Conservation (phyloP, 345 rosid species). For the Erysimum cheiranthoides region DNA sequence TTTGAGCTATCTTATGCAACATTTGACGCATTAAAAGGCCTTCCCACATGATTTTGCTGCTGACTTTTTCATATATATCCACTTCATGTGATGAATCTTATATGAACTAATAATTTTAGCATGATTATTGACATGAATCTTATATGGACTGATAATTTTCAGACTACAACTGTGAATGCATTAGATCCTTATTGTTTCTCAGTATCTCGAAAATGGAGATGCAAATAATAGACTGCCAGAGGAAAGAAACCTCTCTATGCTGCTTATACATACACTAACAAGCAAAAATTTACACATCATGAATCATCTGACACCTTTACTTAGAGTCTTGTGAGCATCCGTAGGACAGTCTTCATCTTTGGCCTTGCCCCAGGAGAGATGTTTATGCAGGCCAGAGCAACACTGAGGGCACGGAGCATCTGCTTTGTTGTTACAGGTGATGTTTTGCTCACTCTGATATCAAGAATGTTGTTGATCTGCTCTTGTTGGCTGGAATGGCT, state of each 20-base stretch:
- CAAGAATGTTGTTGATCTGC: constrained; percentile 69
- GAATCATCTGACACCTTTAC: constrained; percentile 14
- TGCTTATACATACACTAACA: constrained; percentile 21
- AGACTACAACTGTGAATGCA: constrained; percentile 23
- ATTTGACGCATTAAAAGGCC: constrained; percentile 19
- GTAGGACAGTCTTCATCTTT: constrained; percentile 76
- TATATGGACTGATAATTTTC: neutral
- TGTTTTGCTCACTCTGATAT: constrained; percentile 64
- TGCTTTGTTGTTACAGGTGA: constrained; percentile 64
- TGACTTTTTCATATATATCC: constrained; percentile 7
- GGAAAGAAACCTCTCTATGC: constrained; percentile 1
- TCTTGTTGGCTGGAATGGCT: constrained; percentile 54
- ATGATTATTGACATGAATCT: neutral
- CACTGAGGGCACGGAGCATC: constrained; percentile 74
- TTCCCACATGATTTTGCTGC: constrained; percentile 24
- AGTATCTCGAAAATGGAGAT: constrained; percentile 29
- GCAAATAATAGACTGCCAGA: constrained; percentile 7
- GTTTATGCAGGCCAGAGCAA: constrained; percentile 77
- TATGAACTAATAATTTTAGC: neutral
- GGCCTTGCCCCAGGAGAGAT: constrained; percentile 75
- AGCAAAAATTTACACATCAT: constrained; percentile 22
- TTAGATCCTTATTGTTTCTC: constrained; percentile 6
- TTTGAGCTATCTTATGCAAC: constrained; percentile 32
- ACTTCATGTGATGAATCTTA: constrained; percentile 3
- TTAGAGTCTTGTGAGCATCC: constrained; percentile 71